These are phyloP conservation scores for Blastocystis sp. DNA, from an alignment of 352 stramenopile genomes.

Conservation along the genomic window DNA sequence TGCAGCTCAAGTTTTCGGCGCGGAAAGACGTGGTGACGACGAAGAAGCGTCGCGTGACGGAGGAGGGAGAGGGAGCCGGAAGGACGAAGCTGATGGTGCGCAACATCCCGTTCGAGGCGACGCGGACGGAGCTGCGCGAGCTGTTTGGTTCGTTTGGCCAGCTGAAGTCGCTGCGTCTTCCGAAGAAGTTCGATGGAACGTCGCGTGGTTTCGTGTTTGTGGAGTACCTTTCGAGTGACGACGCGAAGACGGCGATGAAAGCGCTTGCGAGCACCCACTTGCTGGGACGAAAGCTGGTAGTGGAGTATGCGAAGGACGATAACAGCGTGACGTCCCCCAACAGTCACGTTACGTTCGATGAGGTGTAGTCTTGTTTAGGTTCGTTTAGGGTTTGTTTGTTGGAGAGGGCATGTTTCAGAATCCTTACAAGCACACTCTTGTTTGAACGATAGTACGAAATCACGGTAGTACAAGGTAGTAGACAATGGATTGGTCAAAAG, in stretches of 20 bases:
- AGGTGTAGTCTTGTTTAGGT: not conserved
- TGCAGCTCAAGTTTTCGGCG: constrained; percentile 83
- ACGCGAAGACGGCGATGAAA: constrained; percentile 79
- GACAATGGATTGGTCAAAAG: not conserved
- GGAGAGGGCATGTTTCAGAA: too few relatives aligned
- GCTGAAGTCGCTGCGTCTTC: constrained; percentile 88
- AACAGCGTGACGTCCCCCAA: not conserved
- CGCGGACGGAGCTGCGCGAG: constrained; percentile 83
- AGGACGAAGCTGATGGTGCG: constrained; percentile 90
- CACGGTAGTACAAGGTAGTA: too few relatives aligned
- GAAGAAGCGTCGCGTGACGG: constrained; percentile 63
- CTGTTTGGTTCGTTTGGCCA: constrained; percentile 90
- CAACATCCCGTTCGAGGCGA: constrained; percentile 96
- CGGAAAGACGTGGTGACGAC: constrained; percentile 28
- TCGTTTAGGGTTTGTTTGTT: not conserved
- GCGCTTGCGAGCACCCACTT: constrained; percentile 86
- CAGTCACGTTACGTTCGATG: too few relatives aligned
- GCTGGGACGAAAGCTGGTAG: constrained; percentile 92
- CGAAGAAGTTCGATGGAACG: constrained; percentile 93
- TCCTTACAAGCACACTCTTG: too few relatives aligned
- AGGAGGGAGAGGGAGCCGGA: constrained; percentile 60
- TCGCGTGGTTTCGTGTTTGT: constrained; percentile 96
- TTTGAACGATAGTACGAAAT: too few relatives aligned
- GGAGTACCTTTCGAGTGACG: constrained; percentile 87
- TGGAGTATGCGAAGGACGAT: constrained; percentile 85